Base-by-base conservation (phyloP, 352 stramenopile species). In the Pythium oligandrum region DNA sequence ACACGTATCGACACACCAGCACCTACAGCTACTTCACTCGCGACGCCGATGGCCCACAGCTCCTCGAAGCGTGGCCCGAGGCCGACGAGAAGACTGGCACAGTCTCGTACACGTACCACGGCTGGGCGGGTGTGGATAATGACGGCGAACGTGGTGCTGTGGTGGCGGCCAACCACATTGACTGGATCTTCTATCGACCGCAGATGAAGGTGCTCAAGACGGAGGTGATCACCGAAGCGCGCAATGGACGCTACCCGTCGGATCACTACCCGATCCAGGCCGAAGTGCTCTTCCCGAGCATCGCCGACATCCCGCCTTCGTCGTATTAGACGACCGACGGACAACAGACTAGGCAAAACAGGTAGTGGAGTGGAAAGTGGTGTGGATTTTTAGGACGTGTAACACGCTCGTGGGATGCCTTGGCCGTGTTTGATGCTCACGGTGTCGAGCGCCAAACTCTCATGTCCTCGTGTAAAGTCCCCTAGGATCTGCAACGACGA, bases 391-490 rank as follows among this genome's bases (percentile, higher is more conserved):
- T 26, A 26, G 17, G 17, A 26, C 17, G 17, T 26, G 47, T 81
- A 84, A 52, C 73, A 84, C 11, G 35, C 44, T 8, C 70, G 55
- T 0, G 73, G 73, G 26, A 75, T 56, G n/a, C 71, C 71, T 0
- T 70, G 65, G 33, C 81, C 81, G 44, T 92, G 83, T 2, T 63
- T 65, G 48, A 95, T 59, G 12, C 64, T 59, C 33, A 97, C 87
- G 1, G 80, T 81, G 63, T 98, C 90, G 48, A 97, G 64, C 32
- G 80, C 87, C 2, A 98, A 84, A 39, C 61, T 96, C 66, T 97
- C 90, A 67, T 96, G 86, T 36, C 86, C 86, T 7, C 78, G 62
- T 1, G 91, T 98, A 52, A 97, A 96, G 62, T 97, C 90, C 12
- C 90, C 89, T 4, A 97, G 69, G 53, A 97, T 96, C 11, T 73